Conservation (phyloP, 345 rosid species). For the Citrus cavaleriei region DNA sequence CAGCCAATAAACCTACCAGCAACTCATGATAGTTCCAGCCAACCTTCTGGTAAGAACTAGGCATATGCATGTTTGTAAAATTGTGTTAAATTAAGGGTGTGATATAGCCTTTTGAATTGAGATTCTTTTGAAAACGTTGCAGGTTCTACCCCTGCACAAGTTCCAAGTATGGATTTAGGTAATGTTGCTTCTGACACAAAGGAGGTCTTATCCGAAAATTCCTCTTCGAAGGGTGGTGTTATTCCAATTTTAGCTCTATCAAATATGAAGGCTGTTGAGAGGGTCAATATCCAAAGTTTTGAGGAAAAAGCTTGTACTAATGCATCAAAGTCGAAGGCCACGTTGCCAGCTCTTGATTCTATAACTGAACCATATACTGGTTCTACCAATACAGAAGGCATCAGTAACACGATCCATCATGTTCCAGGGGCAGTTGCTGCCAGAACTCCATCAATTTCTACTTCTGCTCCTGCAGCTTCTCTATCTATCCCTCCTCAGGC, state of each 20-base stretch:
- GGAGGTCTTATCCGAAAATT: slow-evolving; percentile 56
- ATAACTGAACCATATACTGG: slow-evolving; percentile 15
- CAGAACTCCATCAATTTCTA: slow-evolving; percentile 24
- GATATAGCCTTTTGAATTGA: slow-evolving; percentile 5
- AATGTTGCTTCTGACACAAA: slow-evolving; percentile 69
- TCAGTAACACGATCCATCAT: slow-evolving; percentile 1
- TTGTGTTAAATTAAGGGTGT: neutral
- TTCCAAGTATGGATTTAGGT: slow-evolving; percentile 41
- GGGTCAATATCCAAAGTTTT: slow-evolving; percentile 24
- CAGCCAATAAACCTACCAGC: slow-evolving; percentile 13
- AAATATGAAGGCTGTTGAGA: slow-evolving; percentile 27
- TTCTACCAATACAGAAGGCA: slow-evolving; percentile 14
- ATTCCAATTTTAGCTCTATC: slow-evolving; percentile 20
- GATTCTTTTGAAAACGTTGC: slow-evolving; percentile 21
- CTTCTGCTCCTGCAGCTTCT: slow-evolving; percentile 19
- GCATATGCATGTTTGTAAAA: neutral
- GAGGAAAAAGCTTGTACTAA: slow-evolving; percentile 19
- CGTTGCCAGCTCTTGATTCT: slow-evolving; percentile 13
- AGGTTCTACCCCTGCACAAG: slow-evolving; percentile 40
- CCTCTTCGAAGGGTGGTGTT: slow-evolving; percentile 36
- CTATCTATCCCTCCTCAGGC: slow-evolving; percentile 19
- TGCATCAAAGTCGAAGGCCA: slow-evolving; percentile 17
- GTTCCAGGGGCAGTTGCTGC: slow-evolving; percentile 16
- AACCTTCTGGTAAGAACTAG: slow-evolving; percentile 24
- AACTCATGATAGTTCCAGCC: slow-evolving; percentile 13